phyloP scores from a whole-genome alignment of 2,329 filamentous ascomycete genomes.

The Chrysoporthe cubensis region DNA sequence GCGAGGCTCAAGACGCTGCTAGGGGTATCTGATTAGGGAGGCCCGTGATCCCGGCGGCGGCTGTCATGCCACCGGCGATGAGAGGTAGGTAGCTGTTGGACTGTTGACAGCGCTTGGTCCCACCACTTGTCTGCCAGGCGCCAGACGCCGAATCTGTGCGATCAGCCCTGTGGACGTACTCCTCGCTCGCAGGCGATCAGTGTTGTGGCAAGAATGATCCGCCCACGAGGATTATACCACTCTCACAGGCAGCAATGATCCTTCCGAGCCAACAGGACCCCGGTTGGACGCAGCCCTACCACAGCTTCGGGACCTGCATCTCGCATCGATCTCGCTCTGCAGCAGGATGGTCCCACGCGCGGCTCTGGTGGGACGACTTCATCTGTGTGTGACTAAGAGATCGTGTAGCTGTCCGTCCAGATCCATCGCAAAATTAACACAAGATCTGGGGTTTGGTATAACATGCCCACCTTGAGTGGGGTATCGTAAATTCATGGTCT shows the following conservation, averaged over 20 bases:
- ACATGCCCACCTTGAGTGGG: background rate
- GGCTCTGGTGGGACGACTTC: background rate
- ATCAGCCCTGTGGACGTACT: no score
- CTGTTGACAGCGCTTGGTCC: background rate
- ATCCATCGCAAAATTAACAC: background rate
- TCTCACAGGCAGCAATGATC: background rate
- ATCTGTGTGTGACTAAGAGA: background rate
- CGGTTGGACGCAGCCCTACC: background rate
- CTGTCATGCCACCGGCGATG: no score
- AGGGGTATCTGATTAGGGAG: no score
- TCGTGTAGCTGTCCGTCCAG: background rate
- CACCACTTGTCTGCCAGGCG: background rate
- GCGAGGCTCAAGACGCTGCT: no score
- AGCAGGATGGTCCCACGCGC: background rate
- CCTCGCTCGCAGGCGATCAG: conserved; percentile 4
- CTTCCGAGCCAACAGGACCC: background rate
- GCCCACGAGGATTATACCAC: background rate
- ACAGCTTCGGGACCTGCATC: conserved; percentile 5
- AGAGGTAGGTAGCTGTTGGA: no score
- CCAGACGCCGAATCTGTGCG: background rate
- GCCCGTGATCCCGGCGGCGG: no score
- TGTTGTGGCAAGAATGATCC: background rate
- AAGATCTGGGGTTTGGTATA: background rate
- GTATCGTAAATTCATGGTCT: background rate
- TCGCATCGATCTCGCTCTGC: conserved; percentile 9